A percentile compares a stretch with the other conserved stretches of the same genome.
These are phyloP conservation scores for Colletotrichum sp. DNA, from an alignment of 2,329 filamentous ascomycete genomes.

Conservation along the genomic window DNA sequence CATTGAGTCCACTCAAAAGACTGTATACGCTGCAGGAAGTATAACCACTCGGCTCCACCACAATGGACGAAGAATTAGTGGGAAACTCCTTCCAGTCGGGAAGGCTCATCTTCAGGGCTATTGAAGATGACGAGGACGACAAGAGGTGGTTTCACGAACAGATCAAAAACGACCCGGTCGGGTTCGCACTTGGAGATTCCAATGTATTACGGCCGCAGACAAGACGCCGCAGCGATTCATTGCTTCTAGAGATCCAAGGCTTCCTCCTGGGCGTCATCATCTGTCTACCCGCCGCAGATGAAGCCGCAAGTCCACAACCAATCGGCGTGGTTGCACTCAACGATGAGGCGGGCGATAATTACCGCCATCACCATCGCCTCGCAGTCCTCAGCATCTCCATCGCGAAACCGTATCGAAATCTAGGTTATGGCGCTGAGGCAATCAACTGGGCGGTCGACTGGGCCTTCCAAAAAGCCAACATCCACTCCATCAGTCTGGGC, in stretches of 20 bases:
- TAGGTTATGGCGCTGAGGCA: constrained; percentile 51
- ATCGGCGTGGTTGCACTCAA: neutral
- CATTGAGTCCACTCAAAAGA: neutral
- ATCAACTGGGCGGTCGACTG: constrained; percentile 52
- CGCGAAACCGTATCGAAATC: constrained; percentile 34
- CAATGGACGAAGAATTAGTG: neutral
- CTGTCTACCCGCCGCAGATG: neutral
- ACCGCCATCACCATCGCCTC: neutral
- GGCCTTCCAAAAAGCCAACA: constrained; percentile 46
- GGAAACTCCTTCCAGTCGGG: neutral
- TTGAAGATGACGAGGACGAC: neutral
- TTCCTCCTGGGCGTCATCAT: neutral
- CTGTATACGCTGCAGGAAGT: neutral
- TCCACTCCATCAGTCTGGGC: constrained; percentile 48
- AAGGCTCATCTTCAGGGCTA: neutral
- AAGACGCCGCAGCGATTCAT: neutral
- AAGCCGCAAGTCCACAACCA: neutral
- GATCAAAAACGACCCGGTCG: neutral
- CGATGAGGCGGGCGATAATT: neutral
- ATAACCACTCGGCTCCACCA: neutral
- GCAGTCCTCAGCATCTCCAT: constrained; percentile 40
- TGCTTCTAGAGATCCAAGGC: neutral
- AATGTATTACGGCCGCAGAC: neutral
- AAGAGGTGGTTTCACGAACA: neutral
- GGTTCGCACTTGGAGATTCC: neutral